These are phyloP conservation scores for Pinus tabuliformis DNA, from an alignment of 75 land plant species.

Conservation along the genomic window DNA sequence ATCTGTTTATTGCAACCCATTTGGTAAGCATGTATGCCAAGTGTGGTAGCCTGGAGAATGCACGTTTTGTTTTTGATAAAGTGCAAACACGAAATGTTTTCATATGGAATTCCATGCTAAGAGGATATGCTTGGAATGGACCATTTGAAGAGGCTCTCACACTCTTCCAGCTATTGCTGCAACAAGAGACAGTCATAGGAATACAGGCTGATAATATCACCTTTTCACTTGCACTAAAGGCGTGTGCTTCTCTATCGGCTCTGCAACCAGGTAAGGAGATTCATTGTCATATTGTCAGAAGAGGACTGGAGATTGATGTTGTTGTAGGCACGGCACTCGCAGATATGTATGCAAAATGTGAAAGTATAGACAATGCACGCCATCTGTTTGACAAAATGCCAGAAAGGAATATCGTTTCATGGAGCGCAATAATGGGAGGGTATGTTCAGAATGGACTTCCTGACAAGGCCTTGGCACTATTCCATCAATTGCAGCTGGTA, in stretches of 20 bases:
- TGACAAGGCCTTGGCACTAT: conserved; percentile 8
- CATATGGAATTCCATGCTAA: conserved; percentile 38
- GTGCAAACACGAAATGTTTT: conserved; percentile 15
- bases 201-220: conserved; percentile 20
- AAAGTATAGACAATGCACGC: conserved; percentile 13
- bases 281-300: conserved; percentile 13
- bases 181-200: conserved; percentile 2
- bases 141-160: conserved; percentile 20
- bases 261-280: conserved; percentile 17
- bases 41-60: background rate
- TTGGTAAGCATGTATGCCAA: too few species aligned
- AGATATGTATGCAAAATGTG: conserved; percentile 34
- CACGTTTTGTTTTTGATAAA: conserved; percentile 3
- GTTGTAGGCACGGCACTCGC: conserved; percentile 33
- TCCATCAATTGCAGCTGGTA: conserved; percentile 13
- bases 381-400: conserved; percentile 30
- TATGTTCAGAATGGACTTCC: conserved; percentile 11
- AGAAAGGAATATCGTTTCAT: conserved; percentile 24
- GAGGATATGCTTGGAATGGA: conserved; percentile 26
- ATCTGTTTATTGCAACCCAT: too few species aligned
- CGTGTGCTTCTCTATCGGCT: conserved; percentile 14
- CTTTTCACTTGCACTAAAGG: conserved; percentile 27
- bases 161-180: conserved; percentile 16
- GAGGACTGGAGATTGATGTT: conserved; percentile 24
- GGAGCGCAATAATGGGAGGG: conserved; percentile 31